A percentile compares a stretch with the other conserved stretches of the same genome.
Conservation (phyloP, 768 basidiomycete genomes). For the Galerina marginata region DNA sequence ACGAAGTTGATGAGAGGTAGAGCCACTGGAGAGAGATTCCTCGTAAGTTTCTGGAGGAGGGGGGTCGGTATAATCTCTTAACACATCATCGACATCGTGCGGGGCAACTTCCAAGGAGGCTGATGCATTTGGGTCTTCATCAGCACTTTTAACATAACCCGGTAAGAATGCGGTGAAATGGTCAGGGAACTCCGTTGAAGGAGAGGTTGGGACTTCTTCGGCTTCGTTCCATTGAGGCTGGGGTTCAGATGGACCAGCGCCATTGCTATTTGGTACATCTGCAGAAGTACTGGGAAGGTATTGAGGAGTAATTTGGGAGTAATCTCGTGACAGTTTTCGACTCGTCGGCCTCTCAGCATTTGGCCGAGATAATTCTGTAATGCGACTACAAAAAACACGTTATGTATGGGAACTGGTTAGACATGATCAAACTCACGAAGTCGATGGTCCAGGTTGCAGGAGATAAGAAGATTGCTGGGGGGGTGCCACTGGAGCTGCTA, state of each 20-base stretch:
- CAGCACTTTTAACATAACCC: slow-evolving; percentile 22
- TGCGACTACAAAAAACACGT: slow-evolving; percentile 1
- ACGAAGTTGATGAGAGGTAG: not conserved
- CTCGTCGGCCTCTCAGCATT: slow-evolving; percentile 10
- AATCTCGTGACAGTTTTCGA: slow-evolving; percentile 20
- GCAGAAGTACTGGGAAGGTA: slow-evolving; percentile 1
- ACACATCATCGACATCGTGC: slow-evolving; percentile 8
- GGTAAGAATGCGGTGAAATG: slow-evolving; percentile 24
- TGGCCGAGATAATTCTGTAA: slow-evolving; percentile 1
- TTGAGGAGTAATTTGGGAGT: slow-evolving; percentile 8
- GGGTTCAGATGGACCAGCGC: slow-evolving; percentile 19
- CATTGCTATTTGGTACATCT: slow-evolving; percentile 9
- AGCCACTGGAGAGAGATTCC: slow-evolving; percentile 14
- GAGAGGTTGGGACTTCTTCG: slow-evolving; percentile 20
- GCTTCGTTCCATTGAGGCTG: slow-evolving; percentile 10
- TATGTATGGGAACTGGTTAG: not conserved
- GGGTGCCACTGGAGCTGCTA: not conserved
- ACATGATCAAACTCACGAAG: slow-evolving; percentile 12
- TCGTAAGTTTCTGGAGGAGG: slow-evolving; percentile 19
- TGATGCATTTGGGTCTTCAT: slow-evolving; percentile 30
- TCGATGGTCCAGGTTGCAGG: slow-evolving; percentile 13
- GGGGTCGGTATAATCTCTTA: slow-evolving; percentile 17
- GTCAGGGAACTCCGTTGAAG: slow-evolving; percentile 29
- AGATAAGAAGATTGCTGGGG: not conserved
- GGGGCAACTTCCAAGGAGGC: slow-evolving; percentile 21